Conservation (phyloP, 768 basidiomycete genomes). For the Boletus rubropictus region DNA sequence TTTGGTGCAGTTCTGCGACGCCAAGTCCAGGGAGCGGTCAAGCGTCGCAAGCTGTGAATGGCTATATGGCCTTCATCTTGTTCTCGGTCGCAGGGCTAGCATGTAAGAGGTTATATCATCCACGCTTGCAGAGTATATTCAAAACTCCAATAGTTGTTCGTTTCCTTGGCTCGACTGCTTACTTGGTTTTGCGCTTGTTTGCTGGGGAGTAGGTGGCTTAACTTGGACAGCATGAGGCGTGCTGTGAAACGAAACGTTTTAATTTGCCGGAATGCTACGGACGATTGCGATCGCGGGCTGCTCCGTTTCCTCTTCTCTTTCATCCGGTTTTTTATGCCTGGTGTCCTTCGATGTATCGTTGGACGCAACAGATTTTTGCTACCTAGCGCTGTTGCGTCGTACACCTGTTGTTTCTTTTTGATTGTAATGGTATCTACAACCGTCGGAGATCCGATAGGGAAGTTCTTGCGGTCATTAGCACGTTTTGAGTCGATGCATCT, state of each 20-base stretch:
- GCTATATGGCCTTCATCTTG: slow-evolving; percentile 85
- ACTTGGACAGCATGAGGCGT: background rate
- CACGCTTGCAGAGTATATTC: background rate
- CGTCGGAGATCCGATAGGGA: no score
- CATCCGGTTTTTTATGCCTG: background rate
- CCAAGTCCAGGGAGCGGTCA: slow-evolving; percentile 46
- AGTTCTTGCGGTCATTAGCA: no score
- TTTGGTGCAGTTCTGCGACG: slow-evolving; percentile 29
- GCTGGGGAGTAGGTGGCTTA: slow-evolving; percentile 61
- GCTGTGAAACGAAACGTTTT: background rate
- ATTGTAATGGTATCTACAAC: no score
- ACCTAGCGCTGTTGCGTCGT: background rate
- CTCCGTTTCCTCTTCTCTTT: background rate
- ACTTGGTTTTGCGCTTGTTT: slow-evolving; percentile 83
- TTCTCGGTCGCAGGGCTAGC: slow-evolving; percentile 87
- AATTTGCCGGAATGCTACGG: slow-evolving; percentile 2
- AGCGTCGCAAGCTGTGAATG: slow-evolving; percentile 56
- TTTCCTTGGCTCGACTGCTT: slow-evolving; percentile 74
- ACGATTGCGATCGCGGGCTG: slow-evolving; percentile 7
- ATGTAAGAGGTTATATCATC: slow-evolving; percentile 45
- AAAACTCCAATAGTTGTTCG: slow-evolving; percentile 57
- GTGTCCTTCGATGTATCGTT: background rate
- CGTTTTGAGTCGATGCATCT: no score
- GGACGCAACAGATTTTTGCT: background rate
- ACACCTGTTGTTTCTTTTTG: background rate